Conservation (phyloP, 179 eudicot genomes). For the Nepenthes alata region DNA sequence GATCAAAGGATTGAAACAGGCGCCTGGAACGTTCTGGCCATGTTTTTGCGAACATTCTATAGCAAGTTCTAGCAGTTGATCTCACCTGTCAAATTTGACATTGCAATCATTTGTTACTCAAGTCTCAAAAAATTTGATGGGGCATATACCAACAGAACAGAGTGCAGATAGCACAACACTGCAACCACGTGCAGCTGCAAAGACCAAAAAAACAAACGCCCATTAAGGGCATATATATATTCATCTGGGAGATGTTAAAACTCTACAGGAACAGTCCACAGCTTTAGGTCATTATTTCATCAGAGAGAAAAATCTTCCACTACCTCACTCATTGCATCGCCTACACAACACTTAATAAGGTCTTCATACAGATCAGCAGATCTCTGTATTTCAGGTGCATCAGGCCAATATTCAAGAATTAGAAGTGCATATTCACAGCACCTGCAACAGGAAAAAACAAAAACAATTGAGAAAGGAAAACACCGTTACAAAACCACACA, state of each 20-base stretch:
- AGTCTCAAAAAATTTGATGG: neutral
- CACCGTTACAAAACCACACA: neutral
- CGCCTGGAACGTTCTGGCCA: slow-evolving; percentile 97
- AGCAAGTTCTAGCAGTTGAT: slow-evolving; percentile 94
- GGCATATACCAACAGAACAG: slow-evolving; percentile 1
- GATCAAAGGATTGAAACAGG: slow-evolving; percentile 74
- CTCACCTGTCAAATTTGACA: slow-evolving; percentile 49
- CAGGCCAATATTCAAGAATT: slow-evolving; percentile 90
- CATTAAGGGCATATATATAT: too few relatives aligned
- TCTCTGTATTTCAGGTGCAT: slow-evolving; percentile 94
- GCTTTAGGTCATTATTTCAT: neutral
- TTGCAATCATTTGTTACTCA: neutral
- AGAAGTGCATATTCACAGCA: slow-evolving; percentile 98
- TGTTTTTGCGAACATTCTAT: slow-evolving; percentile 86
- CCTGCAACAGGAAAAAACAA: slow-evolving; percentile 24
- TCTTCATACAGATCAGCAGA: slow-evolving; percentile 98
- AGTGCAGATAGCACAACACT: neutral
- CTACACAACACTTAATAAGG: slow-evolving; percentile 80
- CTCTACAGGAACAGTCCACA: neutral
- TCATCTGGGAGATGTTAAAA: too few relatives aligned
- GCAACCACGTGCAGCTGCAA: neutral
- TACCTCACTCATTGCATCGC: slow-evolving; percentile 99
- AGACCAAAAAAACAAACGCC: too few relatives aligned
- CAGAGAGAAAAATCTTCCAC: slow-evolving; percentile 3
- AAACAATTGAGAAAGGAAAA: slow-evolving; percentile 3